Evolutionary conservation across 23 red algal species (phyloP), one percentile per base, ranked within the genome.

Genomic region (Gracilaria vermiculophylla): DNA sequence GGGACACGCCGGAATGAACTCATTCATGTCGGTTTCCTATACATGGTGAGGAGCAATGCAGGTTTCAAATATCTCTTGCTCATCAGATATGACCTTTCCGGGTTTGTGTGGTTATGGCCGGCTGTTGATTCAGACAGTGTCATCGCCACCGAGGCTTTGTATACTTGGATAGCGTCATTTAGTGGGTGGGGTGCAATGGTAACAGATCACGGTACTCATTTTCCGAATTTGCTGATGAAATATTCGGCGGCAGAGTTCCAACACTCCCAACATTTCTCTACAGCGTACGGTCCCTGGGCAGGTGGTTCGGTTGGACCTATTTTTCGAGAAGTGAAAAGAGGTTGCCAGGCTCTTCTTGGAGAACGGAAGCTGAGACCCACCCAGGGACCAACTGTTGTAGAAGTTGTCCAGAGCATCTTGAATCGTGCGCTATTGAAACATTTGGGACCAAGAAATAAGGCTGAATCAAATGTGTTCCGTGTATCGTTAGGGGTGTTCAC

Each of bases 51-150:
- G 0, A 47, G 85, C 11, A 52, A 19, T 8, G 31, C 21, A 12
- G 35, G 36, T 29, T n/a, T 42, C 15, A 43, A 19, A 4, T 89
- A 78, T 34, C 23, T 89, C 11, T 32, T 89, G 9, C 19, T 89
- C 21, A 49, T 89, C 0, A 13, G 56, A 14, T 70, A 77, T 28
- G 71, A 89, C 69, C 50, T 53, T 8, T 56, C 43, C 34, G 43
- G 45, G 0, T 78, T 62, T 36, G 58, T 62, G 17, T 89, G 85
- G 85, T 29, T 89, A 27, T 64, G 57, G 42, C 70, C 85, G 9
- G 58, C 69, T 49, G 35, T 47, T 15, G 50, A 16, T 6, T 55
- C 70, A 0, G 1, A 0, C 5, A 43, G 0, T 9, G 70, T 76
- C 5, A 36, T 29, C 6, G 50, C 85, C 0, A 0, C 70, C 17